Base-by-base conservation (phyloP, 2,329 filamentous ascomycete genomes). In the Talaromyces amestolkiae region DNA sequence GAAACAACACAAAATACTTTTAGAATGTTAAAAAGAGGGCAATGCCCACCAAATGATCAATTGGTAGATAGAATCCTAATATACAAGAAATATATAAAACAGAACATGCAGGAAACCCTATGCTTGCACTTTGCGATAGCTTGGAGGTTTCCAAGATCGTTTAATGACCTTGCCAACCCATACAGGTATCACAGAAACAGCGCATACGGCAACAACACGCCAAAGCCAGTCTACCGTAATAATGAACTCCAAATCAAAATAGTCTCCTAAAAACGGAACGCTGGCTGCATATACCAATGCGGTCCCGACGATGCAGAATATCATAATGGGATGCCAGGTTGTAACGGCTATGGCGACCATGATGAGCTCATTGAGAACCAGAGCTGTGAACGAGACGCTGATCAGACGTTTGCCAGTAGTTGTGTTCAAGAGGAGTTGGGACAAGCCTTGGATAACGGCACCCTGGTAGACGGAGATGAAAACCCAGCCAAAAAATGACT, bases 291-390 rank as follows among this genome's bases (percentile, higher is more conserved):
- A 99, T n/a, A 94, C 76, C 33, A 90, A 76, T 53, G 91, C 89
- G 0, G 95, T 99, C 15, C 92, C 93, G 6, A 97, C 73, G 67
- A 98, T 90, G 70, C 86, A 89, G 61, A 91, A 81, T 63, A 96
- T 89, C 93, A 98, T 98, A 68, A 94, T 84, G 45, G 90, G 90
- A 77, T 98, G 95, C 95, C 95, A 99, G 0, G 95, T 99, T 3
- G 92, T 97, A 71, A 99, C 91, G 75, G 97, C 91, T 66, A 96
- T 92, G 3, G 93, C 94, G 2, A 98, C 95, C 96, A 99, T 99
- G 71, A 96, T 86, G 66, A 99, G 85, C 76, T 99, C 95, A 77
- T 98, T 99, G 68, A 98, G 82, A 5, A 99, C 88, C 2, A 99
- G 86, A 0, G 93, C 92, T 0, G 94, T 96, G 75, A 97, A 99